Evolutionary conservation across 768 basidiomycete genomes (phyloP).

Genomic region (Dendrothele bispora): DNA sequence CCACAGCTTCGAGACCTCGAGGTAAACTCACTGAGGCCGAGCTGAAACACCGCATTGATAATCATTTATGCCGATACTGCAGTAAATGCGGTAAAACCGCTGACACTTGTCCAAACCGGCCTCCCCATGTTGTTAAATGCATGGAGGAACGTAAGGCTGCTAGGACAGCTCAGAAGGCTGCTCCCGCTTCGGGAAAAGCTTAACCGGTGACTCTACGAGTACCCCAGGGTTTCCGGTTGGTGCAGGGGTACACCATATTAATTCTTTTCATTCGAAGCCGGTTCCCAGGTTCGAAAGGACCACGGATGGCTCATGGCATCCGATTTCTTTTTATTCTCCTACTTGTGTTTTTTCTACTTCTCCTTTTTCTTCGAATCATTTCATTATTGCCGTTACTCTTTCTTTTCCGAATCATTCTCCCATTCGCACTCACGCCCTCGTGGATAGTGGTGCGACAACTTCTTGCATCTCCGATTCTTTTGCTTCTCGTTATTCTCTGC

Average conservation of each 20-base stretch:
- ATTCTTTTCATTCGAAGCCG: background rate
- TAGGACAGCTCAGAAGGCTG: background rate
- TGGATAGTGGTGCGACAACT: slow-evolving; percentile 22
- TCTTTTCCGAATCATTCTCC: slow-evolving; percentile 18
- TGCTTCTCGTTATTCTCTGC: slow-evolving; percentile 29
- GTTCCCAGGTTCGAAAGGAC: background rate
- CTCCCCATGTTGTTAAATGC: background rate
- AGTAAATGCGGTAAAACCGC: background rate
- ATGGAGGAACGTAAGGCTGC: slow-evolving; percentile 1
- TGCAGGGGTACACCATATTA: slow-evolving; percentile 6
- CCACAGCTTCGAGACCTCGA: background rate
- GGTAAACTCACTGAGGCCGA: background rate
- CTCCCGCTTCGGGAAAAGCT: slow-evolving; percentile 17
- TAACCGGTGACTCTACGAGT: slow-evolving; percentile 13
- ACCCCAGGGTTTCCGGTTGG: slow-evolving; percentile 16
- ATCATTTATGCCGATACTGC: background rate
- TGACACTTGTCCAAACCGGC: background rate
- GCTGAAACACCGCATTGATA: background rate
- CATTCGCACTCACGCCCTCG: slow-evolving; percentile 21
- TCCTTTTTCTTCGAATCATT: slow-evolving; percentile 16
- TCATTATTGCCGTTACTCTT: slow-evolving; percentile 19
- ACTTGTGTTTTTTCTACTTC: slow-evolving; percentile 9
- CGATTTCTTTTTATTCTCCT: background rate
- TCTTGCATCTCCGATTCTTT: slow-evolving; percentile 41
- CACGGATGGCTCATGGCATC: background rate